Conservation (phyloP, 192 early-diverging fungal species). For the Coemansia sp. region DNA sequence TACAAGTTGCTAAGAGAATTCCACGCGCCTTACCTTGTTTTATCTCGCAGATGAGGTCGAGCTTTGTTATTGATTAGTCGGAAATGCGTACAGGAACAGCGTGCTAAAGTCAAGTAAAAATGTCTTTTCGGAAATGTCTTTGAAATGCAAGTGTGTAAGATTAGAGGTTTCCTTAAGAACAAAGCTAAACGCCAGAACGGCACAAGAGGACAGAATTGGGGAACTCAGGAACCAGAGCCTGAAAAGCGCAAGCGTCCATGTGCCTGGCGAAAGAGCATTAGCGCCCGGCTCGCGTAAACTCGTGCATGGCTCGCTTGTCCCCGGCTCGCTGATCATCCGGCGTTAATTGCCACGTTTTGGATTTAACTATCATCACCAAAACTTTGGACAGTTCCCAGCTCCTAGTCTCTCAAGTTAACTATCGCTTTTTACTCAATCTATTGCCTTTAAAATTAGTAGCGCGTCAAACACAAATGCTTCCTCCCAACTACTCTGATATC, state of each 20-base stretch:
- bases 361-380: no score
- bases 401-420: not conserved
- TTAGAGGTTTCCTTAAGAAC: not conserved
- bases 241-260: not conserved
- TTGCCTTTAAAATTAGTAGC: conserved; percentile 45
- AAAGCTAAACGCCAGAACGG: not conserved
- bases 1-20: no score
- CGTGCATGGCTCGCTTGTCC: no score
- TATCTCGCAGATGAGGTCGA: not conserved
- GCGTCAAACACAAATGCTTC: conserved; percentile 52
- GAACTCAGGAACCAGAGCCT: not conserved
- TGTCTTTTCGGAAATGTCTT: not conserved
- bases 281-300: no score
- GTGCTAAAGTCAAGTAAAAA: not conserved
- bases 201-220: not conserved
- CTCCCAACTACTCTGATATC: conserved; percentile 89
- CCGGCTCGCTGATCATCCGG: no score
- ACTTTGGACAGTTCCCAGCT: not conserved
- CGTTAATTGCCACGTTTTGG: no score
- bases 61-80: not conserved
- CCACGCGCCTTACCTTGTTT: no score
- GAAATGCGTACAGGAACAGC: not conserved
- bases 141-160: not conserved
- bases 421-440: conserved; percentile 18
- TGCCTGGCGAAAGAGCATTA: not conserved